Evolutionary conservation across 1,139 yeast genomes (phyloP).

Genomic region (Lodderomyces beijingensis): DNA sequence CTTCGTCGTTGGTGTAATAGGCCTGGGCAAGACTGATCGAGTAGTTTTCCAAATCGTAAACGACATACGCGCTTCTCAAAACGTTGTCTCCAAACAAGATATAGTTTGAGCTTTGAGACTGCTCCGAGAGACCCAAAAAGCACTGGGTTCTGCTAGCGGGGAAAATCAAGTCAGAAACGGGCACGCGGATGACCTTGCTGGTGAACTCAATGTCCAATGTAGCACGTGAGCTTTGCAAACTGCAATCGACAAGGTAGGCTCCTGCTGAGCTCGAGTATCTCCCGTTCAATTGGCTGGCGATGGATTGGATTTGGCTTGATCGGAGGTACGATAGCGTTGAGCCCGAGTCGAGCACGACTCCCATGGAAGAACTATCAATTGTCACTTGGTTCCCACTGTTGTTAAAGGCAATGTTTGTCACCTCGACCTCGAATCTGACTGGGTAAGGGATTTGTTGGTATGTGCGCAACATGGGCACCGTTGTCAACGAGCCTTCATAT

Average conservation of each 20-base stretch:
- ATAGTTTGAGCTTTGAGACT: constrained; percentile 15
- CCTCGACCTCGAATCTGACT: constrained; percentile 11
- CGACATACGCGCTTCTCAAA: constrained; percentile 69
- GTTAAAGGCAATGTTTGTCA: constrained; percentile 16
- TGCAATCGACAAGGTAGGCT: constrained; percentile 23
- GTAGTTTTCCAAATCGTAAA: constrained; percentile 65
- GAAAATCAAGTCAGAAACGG: constrained; percentile 25
- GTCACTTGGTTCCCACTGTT: constrained; percentile 20
- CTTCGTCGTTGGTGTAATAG: constrained; percentile 20
- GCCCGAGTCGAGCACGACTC: constrained; percentile 43
- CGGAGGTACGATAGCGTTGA: constrained; percentile 38
- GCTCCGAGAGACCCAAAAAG: constrained; percentile 27
- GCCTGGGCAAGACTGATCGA: constrained; percentile 70
- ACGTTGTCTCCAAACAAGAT: constrained; percentile 66
- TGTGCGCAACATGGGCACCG: constrained; percentile 10
- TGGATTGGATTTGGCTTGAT: constrained; percentile 17
- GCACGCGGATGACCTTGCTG: constrained; percentile 30
- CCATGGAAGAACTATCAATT: constrained; percentile 18
- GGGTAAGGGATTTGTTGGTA: constrained; percentile 8
- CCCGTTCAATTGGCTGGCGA: constrained; percentile 29
- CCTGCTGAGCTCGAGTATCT: constrained; percentile 16
- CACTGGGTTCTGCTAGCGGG: constrained; percentile 18
- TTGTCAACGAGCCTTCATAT: constrained; percentile 27
- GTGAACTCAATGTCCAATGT: constrained; percentile 35
- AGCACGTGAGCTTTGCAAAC: constrained; percentile 4